These are phyloP conservation scores for Huntiella omanensis DNA, from an alignment of 2,329 filamentous ascomycete species.

Conservation along the genomic window DNA sequence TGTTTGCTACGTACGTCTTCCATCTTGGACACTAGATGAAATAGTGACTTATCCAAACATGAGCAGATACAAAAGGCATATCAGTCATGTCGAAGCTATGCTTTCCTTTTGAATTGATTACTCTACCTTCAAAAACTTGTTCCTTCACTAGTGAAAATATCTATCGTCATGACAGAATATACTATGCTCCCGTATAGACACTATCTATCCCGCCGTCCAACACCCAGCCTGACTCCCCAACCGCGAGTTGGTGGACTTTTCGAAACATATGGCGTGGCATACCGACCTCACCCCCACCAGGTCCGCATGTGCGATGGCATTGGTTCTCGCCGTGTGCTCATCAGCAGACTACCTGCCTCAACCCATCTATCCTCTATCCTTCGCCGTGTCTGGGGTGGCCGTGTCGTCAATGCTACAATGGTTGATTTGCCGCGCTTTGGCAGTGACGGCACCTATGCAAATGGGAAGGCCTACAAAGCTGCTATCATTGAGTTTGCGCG, in stretches of 20 bases:
- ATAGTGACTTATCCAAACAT: too few relatives aligned
- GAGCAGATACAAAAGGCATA: too few relatives aligned
- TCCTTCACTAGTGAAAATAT: too few relatives aligned
- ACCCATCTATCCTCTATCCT: conserved; percentile 5
- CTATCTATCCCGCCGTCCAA: too few relatives aligned
- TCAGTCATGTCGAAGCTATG: too few relatives aligned
- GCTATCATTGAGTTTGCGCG: conserved; percentile 8
- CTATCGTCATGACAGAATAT: too few relatives aligned
- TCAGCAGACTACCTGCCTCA: conserved; percentile 14
- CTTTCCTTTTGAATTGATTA: too few relatives aligned
- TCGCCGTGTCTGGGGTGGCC: conserved; percentile 8
- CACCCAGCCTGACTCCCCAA: too few relatives aligned
- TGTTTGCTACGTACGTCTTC: too few relatives aligned
- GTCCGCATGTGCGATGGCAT: neutral
- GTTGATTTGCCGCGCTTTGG: neutral
- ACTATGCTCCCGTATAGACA: too few relatives aligned
- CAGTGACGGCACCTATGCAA: neutral
- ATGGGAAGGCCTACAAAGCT: neutral
- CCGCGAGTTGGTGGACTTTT: neutral
- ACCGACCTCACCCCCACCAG: neutral
- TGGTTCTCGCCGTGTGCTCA: conserved; percentile 14
- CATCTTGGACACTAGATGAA: too few relatives aligned
- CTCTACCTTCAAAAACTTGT: too few relatives aligned
- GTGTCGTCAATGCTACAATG: conserved; percentile 3
- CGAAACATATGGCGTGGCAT: neutral